phyloP scores from a whole-genome alignment of 371 early-diverging fungal species.

The Scutellospora calospora region DNA sequence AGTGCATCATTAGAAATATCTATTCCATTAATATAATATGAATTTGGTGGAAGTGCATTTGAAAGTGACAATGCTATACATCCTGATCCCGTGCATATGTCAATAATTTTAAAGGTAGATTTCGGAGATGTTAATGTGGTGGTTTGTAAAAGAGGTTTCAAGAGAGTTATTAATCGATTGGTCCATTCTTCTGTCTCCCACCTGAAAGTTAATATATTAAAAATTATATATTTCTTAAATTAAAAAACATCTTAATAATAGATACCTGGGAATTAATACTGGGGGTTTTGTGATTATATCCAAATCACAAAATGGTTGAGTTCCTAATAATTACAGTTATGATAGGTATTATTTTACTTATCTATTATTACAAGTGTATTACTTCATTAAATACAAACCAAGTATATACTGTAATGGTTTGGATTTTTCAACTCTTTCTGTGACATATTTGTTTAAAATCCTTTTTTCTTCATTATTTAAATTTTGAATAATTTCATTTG shows the following conservation, averaged over 20 bases:
- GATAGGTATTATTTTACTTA: too few relatives aligned
- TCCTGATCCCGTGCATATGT: conserved; percentile 89
- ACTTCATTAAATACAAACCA: conserved; percentile 54
- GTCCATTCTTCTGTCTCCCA: conserved; percentile 97
- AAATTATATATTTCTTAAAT: background rate
- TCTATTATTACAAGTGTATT: background rate
- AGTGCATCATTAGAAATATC: conserved; percentile 61
- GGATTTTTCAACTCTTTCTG: conserved; percentile 62
- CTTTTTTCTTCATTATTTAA: conserved; percentile 13
- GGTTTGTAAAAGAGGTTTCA: conserved; percentile 45
- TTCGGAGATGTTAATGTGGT: too few relatives aligned
- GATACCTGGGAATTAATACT: conserved; percentile 82
- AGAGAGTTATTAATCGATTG: conserved; percentile 57
- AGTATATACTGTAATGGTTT: conserved; percentile 89
- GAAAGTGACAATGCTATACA: conserved; percentile 87
- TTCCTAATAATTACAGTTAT: conserved; percentile 53
- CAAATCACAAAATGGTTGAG: conserved; percentile 83
- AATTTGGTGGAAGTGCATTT: conserved; percentile 57
- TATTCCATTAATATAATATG: conserved; percentile 44
- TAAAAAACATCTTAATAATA: background rate
- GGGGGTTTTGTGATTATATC: conserved; percentile 79
- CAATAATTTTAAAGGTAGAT: conserved; percentile 70
- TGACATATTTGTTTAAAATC: conserved; percentile 43
- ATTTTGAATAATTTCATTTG: background rate
- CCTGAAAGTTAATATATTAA: conserved; percentile 48